Base-by-base conservation (phyloP, 257 asterid species). In the Nicotiana paniculata region DNA sequence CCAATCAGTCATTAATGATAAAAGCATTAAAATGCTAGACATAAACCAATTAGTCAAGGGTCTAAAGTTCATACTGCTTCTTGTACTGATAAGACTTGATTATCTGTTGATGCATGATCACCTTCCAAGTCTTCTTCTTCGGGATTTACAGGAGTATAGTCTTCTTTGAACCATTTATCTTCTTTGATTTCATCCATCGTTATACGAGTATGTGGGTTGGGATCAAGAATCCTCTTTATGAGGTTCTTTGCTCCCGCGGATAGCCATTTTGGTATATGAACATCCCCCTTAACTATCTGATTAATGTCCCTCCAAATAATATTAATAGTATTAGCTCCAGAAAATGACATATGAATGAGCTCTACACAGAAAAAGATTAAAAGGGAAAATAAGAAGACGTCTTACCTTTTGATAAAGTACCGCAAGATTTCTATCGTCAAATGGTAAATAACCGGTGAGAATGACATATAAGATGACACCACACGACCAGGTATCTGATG, bases 361-460 rank as follows among this genome's bases (percentile, higher is more conserved):
- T 35, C 13, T 13, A 0, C 53, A 16, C 1, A 33, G 6, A 24
- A 26, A 72, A 80, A 75, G 24, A 59, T 16, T 68, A 5, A 51
- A 80, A 46, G 48, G 39, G 81, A 28, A 55, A n/a, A 28, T 37
- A 55, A 24, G 35, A 30, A 10, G 12, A 83, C 28, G 30, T 24
- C n/a, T 81, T 79, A 91, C 99, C 99, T 96, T 96, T 85, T 96
- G 99, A 87, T 96, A 96, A 79, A 96, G 97, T 37, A 92, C 99
- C 28, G 98, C 98, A 28, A 94, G 92, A 88, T 96, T 96, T 80
- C 97, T 89, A 80, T 96, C 99, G 83, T 96, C 99, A 79, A 96
- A 96, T 33, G 99, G 99, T 82, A 96, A 97, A 89, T 91, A 89
- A 81, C 99, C 99, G 0, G 98, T 94, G 80, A 96, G 98, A 54